Evolutionary conservation across 495 filamentous ascomycete species (phyloP).

Genomic region (Aspergillus ostianus): DNA sequence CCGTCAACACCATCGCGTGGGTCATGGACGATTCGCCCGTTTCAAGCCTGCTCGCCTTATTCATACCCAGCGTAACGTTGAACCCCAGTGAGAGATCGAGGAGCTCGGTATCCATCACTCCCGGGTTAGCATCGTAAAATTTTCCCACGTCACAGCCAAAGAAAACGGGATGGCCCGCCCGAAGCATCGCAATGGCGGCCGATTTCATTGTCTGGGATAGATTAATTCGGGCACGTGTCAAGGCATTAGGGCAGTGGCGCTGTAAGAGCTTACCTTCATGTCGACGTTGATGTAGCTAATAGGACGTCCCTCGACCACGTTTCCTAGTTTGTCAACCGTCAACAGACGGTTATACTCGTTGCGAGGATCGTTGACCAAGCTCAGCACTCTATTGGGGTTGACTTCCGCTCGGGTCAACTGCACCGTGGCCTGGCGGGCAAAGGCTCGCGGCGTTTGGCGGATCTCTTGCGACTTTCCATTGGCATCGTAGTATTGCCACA

Average conservation of each 20-base stretch:
- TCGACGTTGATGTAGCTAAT: slow-evolving; percentile 82
- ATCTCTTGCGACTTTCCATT: slow-evolving; percentile 58
- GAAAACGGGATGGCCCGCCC: slow-evolving; percentile 74
- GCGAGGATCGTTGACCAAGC: slow-evolving; percentile 80
- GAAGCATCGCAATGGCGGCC: slow-evolving; percentile 73
- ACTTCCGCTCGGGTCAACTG: slow-evolving; percentile 34
- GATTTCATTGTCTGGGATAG: slow-evolving; percentile 55
- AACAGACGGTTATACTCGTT: slow-evolving; percentile 67
- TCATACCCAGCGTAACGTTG: slow-evolving; percentile 66
- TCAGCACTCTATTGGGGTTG: slow-evolving; percentile 54
- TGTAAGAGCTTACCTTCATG: slow-evolving; percentile 44
- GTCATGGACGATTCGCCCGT: slow-evolving; percentile 79
- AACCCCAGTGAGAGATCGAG: slow-evolving; percentile 77
- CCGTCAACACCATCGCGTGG: slow-evolving; percentile 88
- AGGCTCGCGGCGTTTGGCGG: slow-evolving; percentile 60
- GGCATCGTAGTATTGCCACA: slow-evolving; percentile 75
- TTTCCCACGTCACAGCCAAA: slow-evolving; percentile 89
- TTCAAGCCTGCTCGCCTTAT: slow-evolving; percentile 67
- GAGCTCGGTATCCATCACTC: slow-evolving; percentile 73
- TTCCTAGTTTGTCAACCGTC: slow-evolving; percentile 75
- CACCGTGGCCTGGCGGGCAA: slow-evolving; percentile 44
- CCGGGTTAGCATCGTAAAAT: slow-evolving; percentile 59
- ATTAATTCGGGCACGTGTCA: neutral
- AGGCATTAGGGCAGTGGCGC: slow-evolving; percentile 1
- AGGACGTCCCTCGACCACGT: slow-evolving; percentile 66